Evolutionary conservation across 441 rosid genomes (phyloP), one percentile per base, ranked within the genome.

Genomic region (Melastoma candidum): DNA sequence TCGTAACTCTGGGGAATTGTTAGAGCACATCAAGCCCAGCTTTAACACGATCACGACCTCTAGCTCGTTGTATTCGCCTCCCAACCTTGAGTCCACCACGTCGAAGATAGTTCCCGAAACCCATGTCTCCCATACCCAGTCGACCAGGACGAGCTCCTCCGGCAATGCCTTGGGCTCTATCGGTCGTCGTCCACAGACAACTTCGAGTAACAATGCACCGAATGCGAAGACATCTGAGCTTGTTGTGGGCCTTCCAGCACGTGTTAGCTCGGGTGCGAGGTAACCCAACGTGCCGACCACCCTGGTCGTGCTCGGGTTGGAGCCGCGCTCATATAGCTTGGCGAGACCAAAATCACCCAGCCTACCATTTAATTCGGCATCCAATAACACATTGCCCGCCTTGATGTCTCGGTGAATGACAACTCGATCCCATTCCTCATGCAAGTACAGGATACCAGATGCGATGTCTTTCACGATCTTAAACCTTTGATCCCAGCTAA

Each of bases 211-310:
- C 14, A 90, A 63, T 9, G 92, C 96, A 4, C 97, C 97, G 44
- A 83, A 84, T 6, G 95, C 96, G 12, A 60, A 90, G 61, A 90
- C 93, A 60, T 90, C 98, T 0, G 95, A 76, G 54, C 83, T 62
- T 0, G 71, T 52, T 0, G 92, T 79, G 11, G 96, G 84, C 71
- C 83, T 89, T 25, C 96, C 98, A 1, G 93, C 81, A 54, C 85
- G 57, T 7, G 93, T 70, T 12, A 78, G 65, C 59, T 90, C 98
- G 1, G 98, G 97, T 25, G 97, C 96, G 25, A 90, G 58, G 70
- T 90, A 90, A 0, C 97, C 96, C 53, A 87, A 62, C 2, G 98
- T 90, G 14, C 98, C 95, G 39, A 85, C 96, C 0, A 90, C 90
- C n/a, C 80, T 69, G 0, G 96, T 87, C 1, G 98, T 87, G 24